Percentiles rank a stretch among this genome's conserved stretches.
Evolutionary conservation across 805 yeast genomes (phyloP).

Genomic region (Candida orba): DNA sequence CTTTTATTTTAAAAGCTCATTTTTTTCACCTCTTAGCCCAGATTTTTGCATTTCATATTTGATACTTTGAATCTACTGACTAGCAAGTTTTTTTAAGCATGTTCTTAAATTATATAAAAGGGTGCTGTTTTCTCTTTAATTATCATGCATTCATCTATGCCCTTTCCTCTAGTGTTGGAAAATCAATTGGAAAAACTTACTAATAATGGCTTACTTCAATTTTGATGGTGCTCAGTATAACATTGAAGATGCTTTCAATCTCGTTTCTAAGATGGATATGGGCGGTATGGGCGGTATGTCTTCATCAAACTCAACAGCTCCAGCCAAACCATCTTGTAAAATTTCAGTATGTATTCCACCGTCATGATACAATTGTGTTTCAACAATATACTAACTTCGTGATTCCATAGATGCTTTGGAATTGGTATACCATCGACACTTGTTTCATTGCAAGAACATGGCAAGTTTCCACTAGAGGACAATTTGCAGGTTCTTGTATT

Average conservation of each 20-base stretch:
- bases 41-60: too few species aligned
- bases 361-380: neutral
- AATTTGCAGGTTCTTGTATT: constrained; percentile 68
- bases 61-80: too few species aligned
- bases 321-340: constrained; percentile 19
- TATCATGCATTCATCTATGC: neutral
- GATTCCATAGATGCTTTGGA: constrained; percentile 50
- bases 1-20: too few species aligned
- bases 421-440: constrained; percentile 61
- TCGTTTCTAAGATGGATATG: constrained; percentile 15
- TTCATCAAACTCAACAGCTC: constrained; percentile 2
- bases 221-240: constrained; percentile 26
- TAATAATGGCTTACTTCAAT: constrained; percentile 26
- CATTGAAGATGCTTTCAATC: constrained; percentile 11
- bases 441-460: constrained; percentile 59
- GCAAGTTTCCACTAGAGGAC: constrained; percentile 52
- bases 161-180: too few species aligned
- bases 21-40: too few species aligned
- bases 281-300: constrained; percentile 2
- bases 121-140: neutral
- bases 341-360: constrained; percentile 14
- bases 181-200: too few species aligned
- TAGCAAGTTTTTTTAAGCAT: too few species aligned
- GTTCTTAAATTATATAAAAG: too few species aligned
- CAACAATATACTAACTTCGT: neutral